Evolutionary conservation across 768 basidiomycete genomes (phyloP), one percentile per base, ranked within the genome.

Genomic region (Asterophora lycoperdoides): DNA sequence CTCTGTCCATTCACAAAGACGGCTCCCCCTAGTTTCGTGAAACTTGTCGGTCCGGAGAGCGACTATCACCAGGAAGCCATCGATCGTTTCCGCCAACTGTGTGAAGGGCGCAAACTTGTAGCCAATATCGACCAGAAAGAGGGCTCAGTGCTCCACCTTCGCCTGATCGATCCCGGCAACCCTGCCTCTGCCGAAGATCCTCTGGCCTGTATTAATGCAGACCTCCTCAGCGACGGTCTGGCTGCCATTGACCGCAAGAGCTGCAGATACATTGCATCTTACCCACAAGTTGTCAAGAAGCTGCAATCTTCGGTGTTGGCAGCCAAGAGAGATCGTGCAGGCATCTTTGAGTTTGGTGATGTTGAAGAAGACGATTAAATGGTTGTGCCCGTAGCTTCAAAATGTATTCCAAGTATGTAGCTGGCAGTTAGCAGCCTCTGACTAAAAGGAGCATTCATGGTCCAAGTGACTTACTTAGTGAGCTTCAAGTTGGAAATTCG

Each of bases 121-220:
- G 96, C 93, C n/a, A 97, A 94, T 68, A 73, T 93, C 49, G 96
- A 99, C 65, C 79, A 86, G 60, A 83, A 75, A 60, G 95, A 96
- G 60, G 86, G 88, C 19, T 56, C 76, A 17, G 60, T 84, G 1
- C 72, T 94, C 23, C 93, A 96, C 66, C 80, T 99, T 46, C 88
- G 95, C 41, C 80, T 99, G 30, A 95, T 96, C 53, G 94, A 98
- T 63, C 89, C 95, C 1, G 64, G 74, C 19, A 86, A 93, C 67
- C 82, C 89, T 2, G 67, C 74, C 7, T 76, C 81, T 5, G 75
- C 80, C 4, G 69, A 79, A 17, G 84, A 93, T 57, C 84, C 87
- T 1, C 65, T 81, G 9, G 79, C 84, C 8, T 89, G 84, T 61
- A 78, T 98, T 67, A 99, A 99, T 62, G 89, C 83, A 8, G 89